Percentiles rank a stretch among this genome's conserved stretches.
Conservation (phyloP, 2,329 filamentous ascomycete species). For the Diaporthe helianthi region DNA sequence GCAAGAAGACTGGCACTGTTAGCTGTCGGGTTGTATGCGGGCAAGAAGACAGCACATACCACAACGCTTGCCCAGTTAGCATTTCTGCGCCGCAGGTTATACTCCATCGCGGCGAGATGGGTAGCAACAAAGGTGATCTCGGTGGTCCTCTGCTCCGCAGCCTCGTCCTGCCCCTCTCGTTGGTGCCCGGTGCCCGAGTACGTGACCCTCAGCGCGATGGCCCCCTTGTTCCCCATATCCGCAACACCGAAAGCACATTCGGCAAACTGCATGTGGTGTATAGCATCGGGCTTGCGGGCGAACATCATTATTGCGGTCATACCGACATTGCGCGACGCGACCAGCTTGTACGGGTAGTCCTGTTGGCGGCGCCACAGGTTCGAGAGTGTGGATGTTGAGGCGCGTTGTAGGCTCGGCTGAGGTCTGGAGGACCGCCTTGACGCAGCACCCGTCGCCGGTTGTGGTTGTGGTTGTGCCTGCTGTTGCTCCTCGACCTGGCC, state of each 20-base stretch:
- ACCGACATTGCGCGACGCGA: conserved; percentile 78
- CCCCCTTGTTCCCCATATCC: conserved; percentile 96
- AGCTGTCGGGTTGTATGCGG: background rate
- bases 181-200: conserved; percentile 53
- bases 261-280: conserved; percentile 75
- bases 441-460: background rate
- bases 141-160: conserved; percentile 49
- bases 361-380: conserved; percentile 34
- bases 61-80: conserved; percentile 88
- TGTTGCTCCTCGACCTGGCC: conserved; percentile 44
- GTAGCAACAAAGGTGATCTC: conserved; percentile 86
- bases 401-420: conserved; percentile 21
- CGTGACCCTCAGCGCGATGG: conserved; percentile 77
- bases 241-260: conserved; percentile 84
- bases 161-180: conserved; percentile 43
- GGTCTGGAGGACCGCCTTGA: background rate
- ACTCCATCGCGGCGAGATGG: conserved; percentile 89
- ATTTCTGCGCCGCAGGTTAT: conserved; percentile 77
- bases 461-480: conserved; percentile 16
- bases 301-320: conserved; percentile 93
- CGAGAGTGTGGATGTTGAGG: conserved; percentile 34
- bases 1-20: conserved; percentile 29
- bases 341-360: conserved; percentile 68
- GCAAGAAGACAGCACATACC: conserved; percentile 41
- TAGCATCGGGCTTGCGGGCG: conserved; percentile 65